Percentiles rank a stretch among this genome's conserved stretches.
Evolutionary conservation across 208 protist species (phyloP).

Genomic region (Acanthamoeba culbertsoni): DNA sequence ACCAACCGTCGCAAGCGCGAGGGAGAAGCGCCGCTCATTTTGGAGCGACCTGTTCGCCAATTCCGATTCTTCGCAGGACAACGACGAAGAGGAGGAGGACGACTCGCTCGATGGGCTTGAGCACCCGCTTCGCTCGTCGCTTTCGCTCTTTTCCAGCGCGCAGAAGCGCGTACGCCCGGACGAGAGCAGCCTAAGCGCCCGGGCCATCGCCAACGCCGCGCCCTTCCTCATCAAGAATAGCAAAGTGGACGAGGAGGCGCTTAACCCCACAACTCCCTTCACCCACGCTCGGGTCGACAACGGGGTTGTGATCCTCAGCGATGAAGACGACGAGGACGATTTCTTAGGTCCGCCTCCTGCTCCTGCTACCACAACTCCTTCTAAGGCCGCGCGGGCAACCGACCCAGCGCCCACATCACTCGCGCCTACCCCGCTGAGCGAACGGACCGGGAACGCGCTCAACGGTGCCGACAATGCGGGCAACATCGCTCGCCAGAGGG

Average conservation of each 20-base stretch:
- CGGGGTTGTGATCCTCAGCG: neutral
- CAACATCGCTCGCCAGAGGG: too few relatives aligned
- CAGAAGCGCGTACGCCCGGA: neutral
- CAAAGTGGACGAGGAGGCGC: neutral
- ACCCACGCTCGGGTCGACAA: neutral
- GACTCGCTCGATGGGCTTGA: neutral
- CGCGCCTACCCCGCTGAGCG: neutral
- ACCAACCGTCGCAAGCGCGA: neutral
- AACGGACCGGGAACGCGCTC: too few relatives aligned
- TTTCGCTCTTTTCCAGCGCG: neutral
- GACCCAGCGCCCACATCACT: neutral
- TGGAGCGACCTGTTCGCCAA: conserved; percentile 3
- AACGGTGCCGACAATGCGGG: too few relatives aligned
- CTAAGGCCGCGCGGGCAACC: neutral
- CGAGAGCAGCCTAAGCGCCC: neutral
- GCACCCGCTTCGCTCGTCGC: conserved; percentile 34
- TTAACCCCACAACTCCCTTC: neutral
- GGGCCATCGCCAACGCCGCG: neutral
- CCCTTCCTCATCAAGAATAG: neutral
- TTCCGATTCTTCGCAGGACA: neutral
- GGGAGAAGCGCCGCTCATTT: conserved; percentile 6
- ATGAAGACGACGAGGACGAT: neutral
- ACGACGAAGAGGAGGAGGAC: neutral
- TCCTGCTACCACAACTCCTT: neutral
- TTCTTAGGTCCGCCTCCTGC: neutral